Evolutionary conservation across 2,329 filamentous ascomycete genomes (phyloP).

Genomic region (Colletotrichum chrysophilum): DNA sequence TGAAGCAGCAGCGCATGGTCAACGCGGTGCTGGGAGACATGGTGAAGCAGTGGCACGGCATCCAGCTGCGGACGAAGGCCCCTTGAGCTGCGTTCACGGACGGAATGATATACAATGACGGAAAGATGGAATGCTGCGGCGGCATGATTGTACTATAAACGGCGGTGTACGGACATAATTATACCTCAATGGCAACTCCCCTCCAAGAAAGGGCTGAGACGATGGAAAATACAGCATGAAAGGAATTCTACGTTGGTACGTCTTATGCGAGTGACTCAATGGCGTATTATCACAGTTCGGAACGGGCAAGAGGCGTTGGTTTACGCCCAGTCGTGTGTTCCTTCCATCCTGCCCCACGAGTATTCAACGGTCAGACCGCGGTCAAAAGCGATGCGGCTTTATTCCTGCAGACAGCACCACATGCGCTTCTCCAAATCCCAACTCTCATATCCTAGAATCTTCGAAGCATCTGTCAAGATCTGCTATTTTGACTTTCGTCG

Average conservation of each 20-base stretch:
- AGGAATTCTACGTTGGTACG: neutral
- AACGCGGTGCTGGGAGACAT: conserved; percentile 76
- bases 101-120: neutral
- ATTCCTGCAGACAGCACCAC: neutral
- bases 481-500: neutral
- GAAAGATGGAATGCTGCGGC: neutral
- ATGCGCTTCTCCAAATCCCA: neutral
- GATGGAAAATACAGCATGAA: neutral
- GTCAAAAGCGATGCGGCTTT: neutral
- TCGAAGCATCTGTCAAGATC: neutral
- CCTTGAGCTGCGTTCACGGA: conserved; percentile 31
- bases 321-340: neutral
- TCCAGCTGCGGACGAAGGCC: conserved; percentile 77
- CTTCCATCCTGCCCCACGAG: too few relatives aligned
- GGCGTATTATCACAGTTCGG: neutral
- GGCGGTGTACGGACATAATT: neutral
- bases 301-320: neutral
- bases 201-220: neutral
- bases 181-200: neutral
- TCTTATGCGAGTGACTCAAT: neutral
- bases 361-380: neutral
- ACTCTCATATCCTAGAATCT: neutral
- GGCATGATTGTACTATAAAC: conserved; percentile 7
- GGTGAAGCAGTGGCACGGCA: conserved; percentile 82
- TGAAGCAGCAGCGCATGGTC: conserved; percentile 85